phyloP scores from a whole-genome alignment of 2,329 filamentous ascomycete species.

The Emergomyces pasteurianus region DNA sequence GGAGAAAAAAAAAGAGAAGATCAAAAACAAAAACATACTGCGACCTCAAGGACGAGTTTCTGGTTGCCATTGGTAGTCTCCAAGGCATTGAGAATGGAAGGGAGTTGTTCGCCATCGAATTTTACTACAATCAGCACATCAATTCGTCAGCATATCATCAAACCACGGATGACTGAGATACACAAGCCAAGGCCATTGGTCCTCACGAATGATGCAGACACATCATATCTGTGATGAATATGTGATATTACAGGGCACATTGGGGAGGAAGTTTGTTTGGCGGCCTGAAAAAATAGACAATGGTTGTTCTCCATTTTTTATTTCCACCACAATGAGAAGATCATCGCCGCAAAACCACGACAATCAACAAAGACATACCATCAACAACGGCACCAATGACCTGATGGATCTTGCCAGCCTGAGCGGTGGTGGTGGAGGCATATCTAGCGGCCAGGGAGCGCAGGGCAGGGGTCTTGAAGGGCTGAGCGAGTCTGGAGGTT shows the following conservation, averaged over 20 bases:
- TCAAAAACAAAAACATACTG: conserved; percentile 51
- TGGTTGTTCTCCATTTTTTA: conserved; percentile 16
- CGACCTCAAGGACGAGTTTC: conserved; percentile 92
- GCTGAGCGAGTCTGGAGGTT: conserved; percentile 36
- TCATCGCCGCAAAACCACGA: not conserved
- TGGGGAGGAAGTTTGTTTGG: conserved; percentile 9
- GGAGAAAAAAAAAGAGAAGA: not conserved
- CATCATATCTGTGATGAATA: not conserved
- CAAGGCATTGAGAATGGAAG: conserved; percentile 94
- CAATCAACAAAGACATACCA: conserved; percentile 49
- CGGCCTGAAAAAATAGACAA: not conserved
- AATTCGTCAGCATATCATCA: conserved; percentile 9
- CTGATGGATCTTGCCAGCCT: conserved; percentile 56
- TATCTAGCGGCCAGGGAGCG: conserved; percentile 50
- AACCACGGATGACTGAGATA: not conserved
- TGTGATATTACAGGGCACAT: conserved; percentile 16
- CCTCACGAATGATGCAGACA: not conserved
- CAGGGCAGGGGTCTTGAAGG: conserved; percentile 45
- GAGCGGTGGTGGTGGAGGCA: conserved; percentile 46
- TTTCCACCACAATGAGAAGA: not conserved
- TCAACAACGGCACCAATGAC: conserved; percentile 99
- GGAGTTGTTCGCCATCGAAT: conserved; percentile 88
- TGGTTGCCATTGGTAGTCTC: conserved; percentile 82
- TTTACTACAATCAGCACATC: conserved; percentile 54
- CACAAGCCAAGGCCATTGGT: not conserved